Base-by-base conservation (phyloP, 257 asterid genomes). In the Datura wrightii region DNA sequence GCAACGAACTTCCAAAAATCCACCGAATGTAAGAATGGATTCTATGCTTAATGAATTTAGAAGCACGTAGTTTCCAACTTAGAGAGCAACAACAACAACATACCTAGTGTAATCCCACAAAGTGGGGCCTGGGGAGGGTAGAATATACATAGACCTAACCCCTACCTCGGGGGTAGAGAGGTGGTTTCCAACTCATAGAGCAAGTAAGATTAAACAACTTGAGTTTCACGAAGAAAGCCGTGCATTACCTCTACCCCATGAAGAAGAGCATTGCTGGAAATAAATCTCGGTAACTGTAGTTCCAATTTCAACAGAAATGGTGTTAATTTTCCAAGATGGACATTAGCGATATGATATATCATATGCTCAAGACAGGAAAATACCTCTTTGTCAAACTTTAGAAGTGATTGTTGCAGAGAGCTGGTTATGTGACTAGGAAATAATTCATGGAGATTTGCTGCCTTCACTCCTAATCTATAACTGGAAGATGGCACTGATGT, bases 401-500 rank as follows among this genome's bases (percentile, higher is more conserved):
- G 70, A 85, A 96, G 88, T 31, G 98, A 92, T 53, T 83, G 92
- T 89, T 91, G 98, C 90, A 96, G 86, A 72, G 98, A 93, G 88
- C 88, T 90, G 8, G 98, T 93, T 71, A 96, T 90, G 59, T 91
- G 91, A 76, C 60, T 58, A 24, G 98, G 98, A 87, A 92, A 93
- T 83, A 96, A 76, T 85, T 94, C 93, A 4, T 94, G 97, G 85
- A 96, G 98, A 83, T 89, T 90, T 80, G 98, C 91, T 52, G 98
- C 93, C 88, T 91, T 93, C 6, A 94, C 97, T 37, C 99, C 99
- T 83, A 96, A 76, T 2, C 98, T 95, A 80, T 96, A 96, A 89
- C 99, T 96, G n/a, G 99, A 94, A 44, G 93, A 48, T 19, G 99
- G 99, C 71, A 93, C 34, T 15, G 95, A 83, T 85, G 92, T 74